These are phyloP conservation scores for Astragalus glycyphyllos DNA, from an alignment of 306 rosid genomes.

Conservation along the genomic window DNA sequence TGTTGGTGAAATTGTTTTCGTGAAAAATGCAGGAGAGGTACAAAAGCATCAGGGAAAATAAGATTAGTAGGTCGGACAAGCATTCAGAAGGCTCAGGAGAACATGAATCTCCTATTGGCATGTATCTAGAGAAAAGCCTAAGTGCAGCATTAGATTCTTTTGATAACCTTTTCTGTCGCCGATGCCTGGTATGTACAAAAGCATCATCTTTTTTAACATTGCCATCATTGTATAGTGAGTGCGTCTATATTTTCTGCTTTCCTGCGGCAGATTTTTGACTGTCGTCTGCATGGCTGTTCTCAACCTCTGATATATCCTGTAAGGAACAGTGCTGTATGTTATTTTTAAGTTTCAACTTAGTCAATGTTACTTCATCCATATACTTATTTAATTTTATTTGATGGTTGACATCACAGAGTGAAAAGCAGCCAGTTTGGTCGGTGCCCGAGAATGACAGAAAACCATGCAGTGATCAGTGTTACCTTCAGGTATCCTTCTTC, in stretches of 20 bases:
- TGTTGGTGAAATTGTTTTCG: conserved; percentile 25
- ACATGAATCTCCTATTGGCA: conserved; percentile 53
- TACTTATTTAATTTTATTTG: conserved; percentile 33
- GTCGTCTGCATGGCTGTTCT: conserved; percentile 94
- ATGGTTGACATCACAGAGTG: conserved; percentile 69
- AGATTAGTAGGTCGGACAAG: conserved; percentile 46
- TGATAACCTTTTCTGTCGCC: conserved; percentile 95
- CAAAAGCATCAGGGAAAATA: conserved; percentile 67
- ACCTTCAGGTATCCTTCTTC: conserved; percentile 70
- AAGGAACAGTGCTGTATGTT: conserved; percentile 49
- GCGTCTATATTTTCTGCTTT: conserved; percentile 46
- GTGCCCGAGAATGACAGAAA: conserved; percentile 70
- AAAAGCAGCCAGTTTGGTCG: conserved; percentile 73
- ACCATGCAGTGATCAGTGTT: conserved; percentile 90
- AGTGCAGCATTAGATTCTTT: conserved; percentile 90
- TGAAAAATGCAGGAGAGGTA: conserved; percentile 71
- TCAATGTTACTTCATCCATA: conserved; percentile 38
- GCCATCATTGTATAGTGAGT: conserved; percentile 28
- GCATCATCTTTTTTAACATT: conserved; percentile 37
- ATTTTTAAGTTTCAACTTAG: conserved; percentile 25
- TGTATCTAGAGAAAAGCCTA: conserved; percentile 76
- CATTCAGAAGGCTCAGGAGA: conserved; percentile 53
- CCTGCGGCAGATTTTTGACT: conserved; percentile 84
- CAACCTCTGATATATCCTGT: conserved; percentile 80
- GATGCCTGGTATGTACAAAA: conserved; percentile 77